Percentiles rank a stretch among this genome's conserved stretches.
Evolutionary conservation across 345 rosid species (phyloP).

Genomic region (Corchorus olitorius): DNA sequence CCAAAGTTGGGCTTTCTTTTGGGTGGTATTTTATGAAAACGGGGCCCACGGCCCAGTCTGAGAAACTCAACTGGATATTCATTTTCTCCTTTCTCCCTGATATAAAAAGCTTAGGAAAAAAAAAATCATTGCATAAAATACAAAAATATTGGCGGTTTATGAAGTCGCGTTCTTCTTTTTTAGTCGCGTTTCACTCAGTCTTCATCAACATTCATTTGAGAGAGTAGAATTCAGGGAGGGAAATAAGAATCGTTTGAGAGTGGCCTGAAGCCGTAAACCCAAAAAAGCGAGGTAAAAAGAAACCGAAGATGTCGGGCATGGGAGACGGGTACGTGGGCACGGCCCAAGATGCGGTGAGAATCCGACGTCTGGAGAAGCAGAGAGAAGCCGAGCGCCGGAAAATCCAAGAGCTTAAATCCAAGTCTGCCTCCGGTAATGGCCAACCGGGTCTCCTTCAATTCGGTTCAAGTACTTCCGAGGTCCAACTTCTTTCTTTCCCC

Average conservation of each 20-base stretch:
- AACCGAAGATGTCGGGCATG: slow-evolving; percentile 91
- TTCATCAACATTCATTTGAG: no score
- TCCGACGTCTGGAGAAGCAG: slow-evolving; percentile 97
- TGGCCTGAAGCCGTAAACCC: background rate
- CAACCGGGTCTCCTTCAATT: slow-evolving; percentile 98
- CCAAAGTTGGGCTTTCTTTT: no score
- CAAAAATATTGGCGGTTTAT: no score
- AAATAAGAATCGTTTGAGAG: background rate
- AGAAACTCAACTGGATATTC: no score
- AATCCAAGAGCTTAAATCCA: slow-evolving; percentile 90
- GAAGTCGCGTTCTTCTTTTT: no score
- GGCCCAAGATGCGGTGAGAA: slow-evolving; percentile 97
- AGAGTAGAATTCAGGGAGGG: background rate
- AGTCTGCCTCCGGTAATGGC: slow-evolving; percentile 77
- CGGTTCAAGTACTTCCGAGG: slow-evolving; percentile 96
- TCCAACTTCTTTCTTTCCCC: slow-evolving; percentile 15
- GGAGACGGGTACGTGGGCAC: slow-evolving; percentile 99
- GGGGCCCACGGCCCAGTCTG: no score
- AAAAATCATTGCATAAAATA: no score
- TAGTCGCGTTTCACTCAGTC: no score
- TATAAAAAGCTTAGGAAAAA: no score
- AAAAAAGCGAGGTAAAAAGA: background rate
- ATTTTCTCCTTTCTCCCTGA: no score
- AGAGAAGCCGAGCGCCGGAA: slow-evolving; percentile 96
- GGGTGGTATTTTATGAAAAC: no score